Base-by-base conservation (phyloP, 1,284 basidiomycete species). In the Anthracocystis walkeri region DNA sequence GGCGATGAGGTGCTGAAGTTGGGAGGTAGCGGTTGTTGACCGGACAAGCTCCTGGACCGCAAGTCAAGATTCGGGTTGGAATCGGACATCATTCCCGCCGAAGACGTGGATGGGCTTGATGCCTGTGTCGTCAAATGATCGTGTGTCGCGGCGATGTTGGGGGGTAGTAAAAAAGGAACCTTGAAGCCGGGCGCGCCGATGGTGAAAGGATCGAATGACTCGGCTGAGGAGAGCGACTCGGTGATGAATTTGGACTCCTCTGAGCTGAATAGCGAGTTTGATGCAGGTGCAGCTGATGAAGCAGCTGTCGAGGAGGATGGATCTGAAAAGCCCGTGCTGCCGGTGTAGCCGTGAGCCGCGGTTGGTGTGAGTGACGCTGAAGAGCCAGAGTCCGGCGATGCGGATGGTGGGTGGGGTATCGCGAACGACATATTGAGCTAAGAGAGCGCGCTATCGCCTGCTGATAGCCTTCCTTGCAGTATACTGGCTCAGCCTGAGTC, bases 131-230 rank as follows among this genome's bases (percentile, higher is more conserved):
- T 38, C 14, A 65, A 16, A 27, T 67, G 62, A 41, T 72, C 61
- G 8, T 65, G 60, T 5, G 66, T 76, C n/a, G 68, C 27, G 7
- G 57, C 76, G 33, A 77, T 65, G 56, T 72, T 72, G 20, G 79
- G 67, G 1, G 80, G 80, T 4, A 82, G 60, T 3, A 79, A 38
- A 14, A 68, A 64, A 3, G 80, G 80, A 1, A 82, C 80, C 38
- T 82, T 81, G 71, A 82, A 81, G 45, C 77, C 77, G 16, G 77
- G 78, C 11, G 78, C 77, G 23, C 79, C 77, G 41, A 79, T 62
- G 33, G 71, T 79, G 64, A 82, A 82, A 18, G 80, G 80, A 48
- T 82, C 80, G 41, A 82, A 82, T 12, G 64, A 68, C 20, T 81
- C 77, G 2, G 75, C 77, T 1, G 71, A 77, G 1, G 65, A 62